Percentiles rank a stretch among this genome's conserved stretches.
These are phyloP conservation scores for Malassezia pachydermatis DNA, from an alignment of 1,284 basidiomycete species.

Conservation along the genomic window DNA sequence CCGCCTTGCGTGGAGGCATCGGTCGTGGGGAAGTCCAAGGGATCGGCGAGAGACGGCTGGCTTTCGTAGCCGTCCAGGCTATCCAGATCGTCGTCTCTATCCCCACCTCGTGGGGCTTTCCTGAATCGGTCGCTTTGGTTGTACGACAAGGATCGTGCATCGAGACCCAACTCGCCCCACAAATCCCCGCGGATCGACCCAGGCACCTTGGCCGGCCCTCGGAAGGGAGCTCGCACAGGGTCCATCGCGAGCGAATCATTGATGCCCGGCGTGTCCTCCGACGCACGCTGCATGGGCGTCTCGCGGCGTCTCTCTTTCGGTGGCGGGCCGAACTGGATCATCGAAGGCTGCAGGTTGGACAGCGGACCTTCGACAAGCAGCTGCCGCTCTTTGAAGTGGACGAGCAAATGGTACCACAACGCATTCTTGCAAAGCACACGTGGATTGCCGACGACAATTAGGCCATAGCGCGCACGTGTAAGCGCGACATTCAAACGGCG, in stretches of 20 bases:
- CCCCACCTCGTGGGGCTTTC: too few species aligned
- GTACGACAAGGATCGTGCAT: conserved; percentile 1
- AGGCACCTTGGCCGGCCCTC: neutral
- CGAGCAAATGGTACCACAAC: conserved; percentile 93
- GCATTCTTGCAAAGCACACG: conserved; percentile 84
- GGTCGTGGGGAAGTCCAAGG: neutral
- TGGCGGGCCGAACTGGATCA: conserved; percentile 82
- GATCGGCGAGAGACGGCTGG: conserved; percentile 23
- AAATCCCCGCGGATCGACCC: neutral
- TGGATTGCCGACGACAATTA: conserved; percentile 94
- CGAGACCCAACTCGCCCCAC: neutral
- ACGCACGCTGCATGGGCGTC: conserved; percentile 61
- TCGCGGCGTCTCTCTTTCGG: conserved; percentile 50
- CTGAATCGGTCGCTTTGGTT: conserved; percentile 10
- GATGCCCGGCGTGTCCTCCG: conserved; percentile 22
- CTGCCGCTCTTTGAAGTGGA: conserved; percentile 93
- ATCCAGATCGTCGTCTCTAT: conserved; percentile 19
- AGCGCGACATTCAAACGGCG: conserved; percentile 91
- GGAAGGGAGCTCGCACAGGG: conserved; percentile 8
- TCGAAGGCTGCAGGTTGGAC: conserved; percentile 88
- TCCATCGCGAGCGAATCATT: conserved; percentile 6
- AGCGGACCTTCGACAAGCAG: conserved; percentile 91
- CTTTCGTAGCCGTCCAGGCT: conserved; percentile 35
- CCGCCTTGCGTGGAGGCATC: too few species aligned
- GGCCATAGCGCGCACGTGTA: conserved; percentile 92